These are phyloP conservation scores for Arabidopsis arenosa DNA, from an alignment of 345 rosid species.

Conservation along the genomic window DNA sequence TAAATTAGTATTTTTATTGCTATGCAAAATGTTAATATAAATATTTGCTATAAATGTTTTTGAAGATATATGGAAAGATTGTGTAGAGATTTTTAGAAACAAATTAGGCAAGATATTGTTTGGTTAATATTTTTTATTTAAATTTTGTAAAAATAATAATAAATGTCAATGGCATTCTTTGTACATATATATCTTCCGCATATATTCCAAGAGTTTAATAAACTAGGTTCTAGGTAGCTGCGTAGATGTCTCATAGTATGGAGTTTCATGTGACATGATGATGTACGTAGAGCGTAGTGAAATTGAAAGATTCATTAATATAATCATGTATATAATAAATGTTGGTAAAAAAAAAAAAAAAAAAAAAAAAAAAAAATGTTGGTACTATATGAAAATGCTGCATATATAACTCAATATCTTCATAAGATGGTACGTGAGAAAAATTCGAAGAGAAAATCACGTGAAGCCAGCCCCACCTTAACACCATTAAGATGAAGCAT, in stretches of 20 bases:
- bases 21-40: no score
- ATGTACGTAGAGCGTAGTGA: constrained; percentile 8
- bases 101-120: no score
- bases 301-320: constrained; percentile 22
- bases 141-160: no score
- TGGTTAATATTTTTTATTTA: no score
- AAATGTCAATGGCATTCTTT: no score
- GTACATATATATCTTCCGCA: no score
- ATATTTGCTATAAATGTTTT: no score
- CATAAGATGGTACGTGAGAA: constrained; percentile 26
- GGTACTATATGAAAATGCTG: constrained; percentile 26
- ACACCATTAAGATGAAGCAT: constrained; percentile 55
- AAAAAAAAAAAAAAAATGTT: no score
- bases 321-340: constrained; percentile 35
- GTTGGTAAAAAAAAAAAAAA: no score
- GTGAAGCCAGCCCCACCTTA: constrained; percentile 70
- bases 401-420: constrained; percentile 9
- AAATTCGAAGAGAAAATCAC: constrained; percentile 57
- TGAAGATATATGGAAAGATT: no score
- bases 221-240: not conserved
- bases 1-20: no score
- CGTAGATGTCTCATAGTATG: constrained; percentile 6
- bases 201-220: not conserved
- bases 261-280: constrained; percentile 18
- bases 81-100: no score